Evolutionary conservation across 805 yeast genomes (phyloP).

Genomic region (Candida vartiovaarae): DNA sequence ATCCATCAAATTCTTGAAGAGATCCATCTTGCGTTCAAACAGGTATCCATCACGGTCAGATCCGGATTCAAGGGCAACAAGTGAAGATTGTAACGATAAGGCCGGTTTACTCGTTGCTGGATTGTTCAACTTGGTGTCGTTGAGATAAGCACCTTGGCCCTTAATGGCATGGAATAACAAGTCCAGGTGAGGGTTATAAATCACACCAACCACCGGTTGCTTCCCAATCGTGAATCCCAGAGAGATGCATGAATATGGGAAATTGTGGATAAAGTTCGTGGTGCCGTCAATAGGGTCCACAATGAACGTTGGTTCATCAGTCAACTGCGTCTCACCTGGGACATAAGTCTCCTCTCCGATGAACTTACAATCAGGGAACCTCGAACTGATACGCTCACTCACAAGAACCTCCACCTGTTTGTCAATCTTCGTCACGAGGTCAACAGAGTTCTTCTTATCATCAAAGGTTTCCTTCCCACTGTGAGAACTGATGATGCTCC

Average conservation of each 20-base stretch:
- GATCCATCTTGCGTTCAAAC: slow-evolving; percentile 41
- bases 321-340: slow-evolving; percentile 39
- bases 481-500: slow-evolving; percentile 40
- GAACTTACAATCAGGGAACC: slow-evolving; percentile 44
- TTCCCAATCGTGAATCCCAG: slow-evolving; percentile 45
- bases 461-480: slow-evolving; percentile 44
- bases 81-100: slow-evolving; percentile 41
- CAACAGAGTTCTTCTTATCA: slow-evolving; percentile 55
- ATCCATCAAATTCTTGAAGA: slow-evolving; percentile 38
- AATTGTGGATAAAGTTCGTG: slow-evolving; percentile 55
- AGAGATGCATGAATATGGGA: slow-evolving; percentile 57
- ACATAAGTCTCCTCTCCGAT: slow-evolving; percentile 57
- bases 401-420: slow-evolving; percentile 42
- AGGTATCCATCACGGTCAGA: slow-evolving; percentile 47
- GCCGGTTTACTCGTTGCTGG: slow-evolving; percentile 25
- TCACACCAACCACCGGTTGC: slow-evolving; percentile 53
- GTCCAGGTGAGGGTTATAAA: slow-evolving; percentile 54
- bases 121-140: slow-evolving; percentile 30
- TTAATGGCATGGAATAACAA: slow-evolving; percentile 46
- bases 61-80: slow-evolving; percentile 57
- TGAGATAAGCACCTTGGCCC: slow-evolving; percentile 49
- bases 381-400: slow-evolving; percentile 28
- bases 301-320: slow-evolving; percentile 51
- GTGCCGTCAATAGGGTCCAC: slow-evolving; percentile 66
- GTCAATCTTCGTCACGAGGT: slow-evolving; percentile 55